phyloP scores from a whole-genome alignment of 495 filamentous ascomycete species.

The Choiromyces venosus region DNA sequence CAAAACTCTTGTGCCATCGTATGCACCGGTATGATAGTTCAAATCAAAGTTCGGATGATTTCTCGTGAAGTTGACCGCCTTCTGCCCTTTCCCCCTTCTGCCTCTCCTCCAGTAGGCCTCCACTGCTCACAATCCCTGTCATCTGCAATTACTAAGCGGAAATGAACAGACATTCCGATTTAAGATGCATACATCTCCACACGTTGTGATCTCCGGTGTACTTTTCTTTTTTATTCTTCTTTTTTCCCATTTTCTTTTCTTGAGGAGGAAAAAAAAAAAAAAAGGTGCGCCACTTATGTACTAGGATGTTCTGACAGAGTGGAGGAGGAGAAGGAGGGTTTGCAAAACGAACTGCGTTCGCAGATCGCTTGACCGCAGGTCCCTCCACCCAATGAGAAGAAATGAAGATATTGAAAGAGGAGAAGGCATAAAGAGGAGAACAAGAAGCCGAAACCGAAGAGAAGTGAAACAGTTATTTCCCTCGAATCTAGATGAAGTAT shows the following conservation, averaged over 20 bases:
- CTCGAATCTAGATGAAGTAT: not conserved
- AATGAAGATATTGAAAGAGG: not conserved
- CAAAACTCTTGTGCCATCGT: not conserved
- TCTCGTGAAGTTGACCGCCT: not conserved
- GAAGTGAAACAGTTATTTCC: slow-evolving; percentile 1
- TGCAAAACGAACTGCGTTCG: not conserved
- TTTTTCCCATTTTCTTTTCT: not conserved
- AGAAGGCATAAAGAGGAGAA: not conserved
- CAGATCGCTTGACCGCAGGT: not conserved
- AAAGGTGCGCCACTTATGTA: not conserved
- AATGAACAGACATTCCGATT: not conserved
- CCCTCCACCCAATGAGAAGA: not conserved
- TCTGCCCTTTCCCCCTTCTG: not conserved
- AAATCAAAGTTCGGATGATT: not conserved
- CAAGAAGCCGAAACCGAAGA: not conserved
- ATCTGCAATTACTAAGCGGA: not conserved
- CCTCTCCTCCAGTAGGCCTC: not conserved
- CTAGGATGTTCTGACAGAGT: not conserved
- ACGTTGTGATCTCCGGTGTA: not conserved
- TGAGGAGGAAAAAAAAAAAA: not conserved
- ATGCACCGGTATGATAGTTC: not conserved
- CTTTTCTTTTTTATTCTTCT: not conserved
- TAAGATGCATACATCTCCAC: not conserved
- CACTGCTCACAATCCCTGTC: not conserved
- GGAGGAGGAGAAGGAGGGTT: not conserved